These are phyloP conservation scores for Papilionanthe hybrid DNA, from an alignment of 116 monocot genomes.

Conservation along the genomic window DNA sequence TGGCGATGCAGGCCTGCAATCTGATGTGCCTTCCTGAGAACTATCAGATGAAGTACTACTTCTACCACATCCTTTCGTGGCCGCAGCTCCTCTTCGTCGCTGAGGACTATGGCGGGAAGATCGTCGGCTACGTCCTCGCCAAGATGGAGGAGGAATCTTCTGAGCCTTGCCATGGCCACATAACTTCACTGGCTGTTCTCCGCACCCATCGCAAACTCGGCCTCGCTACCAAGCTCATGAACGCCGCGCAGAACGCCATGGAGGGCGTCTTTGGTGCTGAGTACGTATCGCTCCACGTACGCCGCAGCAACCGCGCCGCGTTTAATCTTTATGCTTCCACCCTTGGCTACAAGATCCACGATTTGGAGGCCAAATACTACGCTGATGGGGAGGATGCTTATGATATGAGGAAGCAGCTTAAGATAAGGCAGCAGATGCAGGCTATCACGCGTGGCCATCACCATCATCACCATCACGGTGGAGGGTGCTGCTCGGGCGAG, in stretches of 20 bases:
- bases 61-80: slow-evolving; percentile 97
- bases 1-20: slow-evolving; percentile 95
- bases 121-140: slow-evolving; percentile 92
- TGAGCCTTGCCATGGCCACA: slow-evolving; percentile 85
- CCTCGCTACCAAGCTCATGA: slow-evolving; percentile 92
- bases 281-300: slow-evolving; percentile 82
- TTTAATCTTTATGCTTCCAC: slow-evolving; percentile 82
- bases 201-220: slow-evolving; percentile 94
- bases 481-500: slow-evolving; percentile 7
- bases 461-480: slow-evolving; percentile 36
- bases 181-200: slow-evolving; percentile 88
- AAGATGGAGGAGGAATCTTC: slow-evolving; percentile 97
- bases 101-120: slow-evolving; percentile 74
- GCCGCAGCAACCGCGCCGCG: slow-evolving; percentile 80
- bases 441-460: slow-evolving; percentile 23
- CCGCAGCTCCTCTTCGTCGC: slow-evolving; percentile 94
- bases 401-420: slow-evolving; percentile 85
- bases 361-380: slow-evolving; percentile 88
- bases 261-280: slow-evolving; percentile 74
- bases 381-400: slow-evolving; percentile 94
- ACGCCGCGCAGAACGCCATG: slow-evolving; percentile 90
- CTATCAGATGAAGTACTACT: slow-evolving; percentile 99
- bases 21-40: slow-evolving; percentile 94
- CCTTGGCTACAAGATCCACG: slow-evolving; percentile 79
- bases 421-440: slow-evolving; percentile 17